These are phyloP conservation scores for Solanum bukasovii DNA, from an alignment of 257 asterid species.

Conservation along the genomic window DNA sequence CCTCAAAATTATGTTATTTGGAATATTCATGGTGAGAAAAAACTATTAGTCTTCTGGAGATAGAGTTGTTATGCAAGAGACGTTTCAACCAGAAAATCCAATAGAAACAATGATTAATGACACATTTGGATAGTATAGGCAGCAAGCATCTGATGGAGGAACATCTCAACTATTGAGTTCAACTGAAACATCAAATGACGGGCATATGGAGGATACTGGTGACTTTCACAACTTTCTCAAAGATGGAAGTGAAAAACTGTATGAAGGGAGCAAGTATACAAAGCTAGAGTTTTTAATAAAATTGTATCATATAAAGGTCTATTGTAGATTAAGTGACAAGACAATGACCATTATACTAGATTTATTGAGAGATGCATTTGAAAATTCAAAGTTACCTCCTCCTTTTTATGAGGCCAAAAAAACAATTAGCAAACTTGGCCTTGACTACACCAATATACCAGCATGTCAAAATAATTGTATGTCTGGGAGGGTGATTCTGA, in stretches of 20 bases:
- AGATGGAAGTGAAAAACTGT: not conserved
- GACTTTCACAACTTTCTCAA: not conserved
- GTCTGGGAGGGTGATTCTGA: not conserved
- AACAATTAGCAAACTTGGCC: not conserved
- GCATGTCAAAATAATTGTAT: not conserved
- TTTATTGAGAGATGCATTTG: not conserved
- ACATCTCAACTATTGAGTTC: not conserved
- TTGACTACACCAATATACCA: not conserved
- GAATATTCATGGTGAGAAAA: not conserved
- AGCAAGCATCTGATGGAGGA: not conserved
- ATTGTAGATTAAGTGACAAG: not conserved
- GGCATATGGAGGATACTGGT: not conserved
- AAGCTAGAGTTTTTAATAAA: not conserved
- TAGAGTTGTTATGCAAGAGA: not conserved
- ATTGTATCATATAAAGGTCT: not conserved
- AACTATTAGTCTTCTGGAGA: not conserved
- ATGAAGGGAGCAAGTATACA: not conserved
- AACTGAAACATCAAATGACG: not conserved
- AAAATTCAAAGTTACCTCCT: not conserved
- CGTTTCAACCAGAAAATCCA: not conserved
- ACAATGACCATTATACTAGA: not conserved
- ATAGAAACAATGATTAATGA: not conserved
- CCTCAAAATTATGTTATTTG: not conserved
- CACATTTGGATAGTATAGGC: not conserved
- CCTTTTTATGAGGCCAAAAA: not conserved